Evolutionary conservation across 75 land plant species (phyloP).

Genomic region (Pinus tabuliformis): DNA sequence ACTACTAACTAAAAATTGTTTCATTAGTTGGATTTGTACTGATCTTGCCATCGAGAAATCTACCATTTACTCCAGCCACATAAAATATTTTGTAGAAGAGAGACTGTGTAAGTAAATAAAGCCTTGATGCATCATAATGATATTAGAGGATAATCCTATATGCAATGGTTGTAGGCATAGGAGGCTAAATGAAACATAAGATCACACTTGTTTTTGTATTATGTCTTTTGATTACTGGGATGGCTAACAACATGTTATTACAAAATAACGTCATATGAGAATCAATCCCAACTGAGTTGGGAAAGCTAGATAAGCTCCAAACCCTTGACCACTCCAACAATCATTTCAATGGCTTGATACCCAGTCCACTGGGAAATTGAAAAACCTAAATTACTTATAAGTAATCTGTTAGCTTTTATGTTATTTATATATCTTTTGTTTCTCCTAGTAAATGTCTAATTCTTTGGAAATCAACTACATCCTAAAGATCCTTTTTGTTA

Average conservation of each 20-base stretch:
- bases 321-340: conserved; percentile 83
- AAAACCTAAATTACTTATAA: conserved; percentile 67
- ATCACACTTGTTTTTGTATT: not conserved
- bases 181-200: not conserved
- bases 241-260: conserved; percentile 47
- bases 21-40: too few species aligned
- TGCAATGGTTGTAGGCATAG: not conserved
- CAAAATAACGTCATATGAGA: conserved; percentile 82
- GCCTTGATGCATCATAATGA: not conserved
- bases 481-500: too few species aligned
- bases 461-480: too few species aligned
- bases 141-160: not conserved
- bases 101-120: conserved; percentile 37
- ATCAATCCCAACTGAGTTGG: conserved; percentile 61
- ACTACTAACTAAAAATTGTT: too few species aligned
- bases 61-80: too few species aligned
- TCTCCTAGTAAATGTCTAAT: not conserved
- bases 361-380: conserved; percentile 56
- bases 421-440: not conserved
- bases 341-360: conserved; percentile 52
- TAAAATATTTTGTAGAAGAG: too few species aligned
- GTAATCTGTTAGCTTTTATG: conserved; percentile 5
- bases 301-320: conserved; percentile 58
- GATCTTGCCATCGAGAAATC: too few species aligned
- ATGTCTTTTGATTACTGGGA: not conserved